Conservation (phyloP, 306 rosid species). For the Rosa chinensis region DNA sequence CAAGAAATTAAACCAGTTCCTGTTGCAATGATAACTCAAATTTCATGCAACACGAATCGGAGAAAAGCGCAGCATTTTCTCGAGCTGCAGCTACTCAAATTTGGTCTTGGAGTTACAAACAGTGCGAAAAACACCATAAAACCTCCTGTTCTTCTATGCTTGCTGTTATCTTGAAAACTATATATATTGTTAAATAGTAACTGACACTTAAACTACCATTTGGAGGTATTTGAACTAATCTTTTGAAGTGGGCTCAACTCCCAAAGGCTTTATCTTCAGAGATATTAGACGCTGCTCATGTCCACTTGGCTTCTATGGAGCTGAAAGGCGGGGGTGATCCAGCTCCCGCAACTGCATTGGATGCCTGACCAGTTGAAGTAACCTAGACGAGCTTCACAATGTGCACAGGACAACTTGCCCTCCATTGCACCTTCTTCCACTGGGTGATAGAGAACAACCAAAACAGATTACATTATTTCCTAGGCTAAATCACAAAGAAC, state of each 20-base stretch:
- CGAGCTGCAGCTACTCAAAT: constrained; percentile 20
- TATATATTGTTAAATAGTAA: constrained; percentile 24
- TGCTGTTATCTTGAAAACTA: constrained; percentile 29
- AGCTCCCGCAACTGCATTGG: constrained; percentile 97
- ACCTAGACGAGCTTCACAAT: constrained; percentile 93
- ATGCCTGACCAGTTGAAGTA: constrained; percentile 91
- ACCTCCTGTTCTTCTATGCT: constrained; percentile 7
- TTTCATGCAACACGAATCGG: constrained; percentile 19
- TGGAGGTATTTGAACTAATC: too few species aligned
- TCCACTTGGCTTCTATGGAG: constrained; percentile 88
- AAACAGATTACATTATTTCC: constrained; percentile 12
- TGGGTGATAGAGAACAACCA: constrained; percentile 40
- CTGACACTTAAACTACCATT: background rate
- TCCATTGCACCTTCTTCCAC: constrained; percentile 95
- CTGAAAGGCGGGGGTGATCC: constrained; percentile 99
- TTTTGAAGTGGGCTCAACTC: background rate
- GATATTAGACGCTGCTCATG: constrained; percentile 50
- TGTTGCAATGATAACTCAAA: constrained; percentile 7
- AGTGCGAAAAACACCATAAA: constrained; percentile 17
- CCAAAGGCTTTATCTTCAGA: background rate
- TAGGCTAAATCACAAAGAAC: constrained; percentile 2
- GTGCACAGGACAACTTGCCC: constrained; percentile 84
- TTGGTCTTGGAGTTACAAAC: constrained; percentile 9
- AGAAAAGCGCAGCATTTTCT: constrained; percentile 17
- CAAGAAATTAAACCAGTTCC: background rate